phyloP scores from a whole-genome alignment of 768 basidiomycete genomes.

The Boletus rubroflammeus region DNA sequence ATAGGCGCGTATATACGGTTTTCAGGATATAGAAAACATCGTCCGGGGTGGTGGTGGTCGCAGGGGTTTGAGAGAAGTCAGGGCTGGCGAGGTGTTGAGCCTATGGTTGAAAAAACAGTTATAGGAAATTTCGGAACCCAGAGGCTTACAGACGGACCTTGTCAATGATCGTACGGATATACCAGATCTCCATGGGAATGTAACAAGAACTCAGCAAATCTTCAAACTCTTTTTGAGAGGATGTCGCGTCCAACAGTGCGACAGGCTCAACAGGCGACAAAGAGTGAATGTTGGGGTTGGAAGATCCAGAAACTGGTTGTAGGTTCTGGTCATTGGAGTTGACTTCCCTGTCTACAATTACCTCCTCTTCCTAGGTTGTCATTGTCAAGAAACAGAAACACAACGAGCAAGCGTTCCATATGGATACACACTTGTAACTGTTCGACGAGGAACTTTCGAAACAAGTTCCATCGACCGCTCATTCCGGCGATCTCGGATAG shows the following conservation, averaged over 20 bases:
- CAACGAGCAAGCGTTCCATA: neutral
- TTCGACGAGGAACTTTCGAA: conserved; percentile 81
- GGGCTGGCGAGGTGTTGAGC: conserved; percentile 82
- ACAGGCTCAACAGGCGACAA: conserved; percentile 8
- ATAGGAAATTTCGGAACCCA: neutral
- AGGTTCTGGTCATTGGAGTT: conserved; percentile 2
- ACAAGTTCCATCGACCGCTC: conserved; percentile 88
- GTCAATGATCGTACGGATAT: conserved; percentile 78
- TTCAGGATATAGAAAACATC: conserved; percentile 97
- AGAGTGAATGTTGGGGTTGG: neutral
- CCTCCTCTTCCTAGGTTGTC: conserved; percentile 17
- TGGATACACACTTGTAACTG: conserved; percentile 53
- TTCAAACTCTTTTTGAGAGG: conserved; percentile 59
- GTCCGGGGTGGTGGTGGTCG: conserved; percentile 78
- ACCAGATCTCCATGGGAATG: conserved; percentile 90
- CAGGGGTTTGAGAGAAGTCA: conserved; percentile 61
- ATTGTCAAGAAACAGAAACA: conserved; percentile 1
- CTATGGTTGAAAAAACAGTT: conserved; percentile 43
- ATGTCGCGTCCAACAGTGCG: conserved; percentile 43
- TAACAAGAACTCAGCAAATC: conserved; percentile 72
- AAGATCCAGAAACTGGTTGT: neutral
- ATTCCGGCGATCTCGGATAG: conserved; percentile 88
- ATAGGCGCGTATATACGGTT: conserved; percentile 67
- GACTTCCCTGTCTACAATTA: conserved; percentile 1
- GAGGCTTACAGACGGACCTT: conserved; percentile 50